These are phyloP conservation scores for Leccinum angustisporum DNA, from an alignment of 1,284 basidiomycete genomes.

Conservation along the genomic window DNA sequence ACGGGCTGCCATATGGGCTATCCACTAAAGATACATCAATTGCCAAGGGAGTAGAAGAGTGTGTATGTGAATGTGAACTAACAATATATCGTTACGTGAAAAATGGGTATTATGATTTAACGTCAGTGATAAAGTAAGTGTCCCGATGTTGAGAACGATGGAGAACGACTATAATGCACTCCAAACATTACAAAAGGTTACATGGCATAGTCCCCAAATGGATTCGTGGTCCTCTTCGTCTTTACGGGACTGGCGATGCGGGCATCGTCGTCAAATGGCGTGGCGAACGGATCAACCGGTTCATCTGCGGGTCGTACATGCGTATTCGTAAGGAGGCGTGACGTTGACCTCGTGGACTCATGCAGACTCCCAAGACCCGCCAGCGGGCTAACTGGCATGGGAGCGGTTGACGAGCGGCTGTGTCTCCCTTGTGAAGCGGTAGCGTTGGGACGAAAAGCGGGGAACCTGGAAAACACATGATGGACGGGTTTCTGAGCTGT, in stretches of 20 bases:
- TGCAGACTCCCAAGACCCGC: slow-evolving; percentile 28
- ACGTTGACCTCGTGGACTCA: slow-evolving; percentile 40
- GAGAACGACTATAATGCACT: background rate
- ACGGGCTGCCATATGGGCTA: background rate
- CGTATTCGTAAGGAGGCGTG: slow-evolving; percentile 47
- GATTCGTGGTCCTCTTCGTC: slow-evolving; percentile 29
- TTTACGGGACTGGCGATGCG: slow-evolving; percentile 27
- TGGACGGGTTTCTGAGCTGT: slow-evolving; percentile 24
- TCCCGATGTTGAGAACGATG: background rate
- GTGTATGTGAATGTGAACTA: slow-evolving; percentile 10
- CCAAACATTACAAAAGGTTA: slow-evolving; percentile 10
- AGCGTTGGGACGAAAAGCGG: slow-evolving; percentile 8
- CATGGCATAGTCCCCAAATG: slow-evolving; percentile 32
- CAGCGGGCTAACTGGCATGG: slow-evolving; percentile 22
- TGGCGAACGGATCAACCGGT: slow-evolving; percentile 59
- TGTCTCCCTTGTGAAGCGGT: slow-evolving; percentile 19
- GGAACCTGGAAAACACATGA: slow-evolving; percentile 19
- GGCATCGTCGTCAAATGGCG: slow-evolving; percentile 75
- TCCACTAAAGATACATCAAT: slow-evolving; percentile 28
- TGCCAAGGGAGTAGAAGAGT: slow-evolving; percentile 1
- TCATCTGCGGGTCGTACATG: slow-evolving; percentile 40
- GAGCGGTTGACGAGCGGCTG: slow-evolving; percentile 34
- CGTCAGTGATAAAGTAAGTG: slow-evolving; percentile 18
- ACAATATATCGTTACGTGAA: slow-evolving; percentile 12
- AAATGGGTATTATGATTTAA: slow-evolving; percentile 6